Conservation (phyloP, 345 rosid genomes). For the Corchorus capsularis region DNA sequence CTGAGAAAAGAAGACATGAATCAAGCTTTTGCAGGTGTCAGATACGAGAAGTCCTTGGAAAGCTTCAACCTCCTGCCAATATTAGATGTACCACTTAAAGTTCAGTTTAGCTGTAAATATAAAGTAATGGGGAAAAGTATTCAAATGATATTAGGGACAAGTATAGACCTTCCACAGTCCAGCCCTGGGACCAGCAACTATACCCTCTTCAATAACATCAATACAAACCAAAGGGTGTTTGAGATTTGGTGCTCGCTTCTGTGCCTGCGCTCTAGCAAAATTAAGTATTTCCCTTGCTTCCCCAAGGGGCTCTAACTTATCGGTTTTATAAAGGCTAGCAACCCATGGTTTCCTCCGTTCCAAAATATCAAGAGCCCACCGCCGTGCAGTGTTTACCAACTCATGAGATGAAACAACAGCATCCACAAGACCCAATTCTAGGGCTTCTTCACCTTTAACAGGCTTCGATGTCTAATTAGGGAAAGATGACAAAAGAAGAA, state of each 20-base stretch:
- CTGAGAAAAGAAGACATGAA: conserved; percentile 86
- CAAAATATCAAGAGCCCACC: conserved; percentile 81
- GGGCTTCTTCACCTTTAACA: conserved; percentile 74
- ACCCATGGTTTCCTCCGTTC: conserved; percentile 84
- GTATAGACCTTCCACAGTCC: conserved; percentile 76
- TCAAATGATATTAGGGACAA: conserved; percentile 4
- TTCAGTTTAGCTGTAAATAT: conserved; percentile 10
- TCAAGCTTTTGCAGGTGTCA: conserved; percentile 80
- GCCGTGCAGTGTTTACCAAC: conserved; percentile 68
- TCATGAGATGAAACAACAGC: conserved; percentile 70
- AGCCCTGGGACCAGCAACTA: conserved; percentile 78
- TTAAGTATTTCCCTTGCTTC: conserved; percentile 89
- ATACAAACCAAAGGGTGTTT: conserved; percentile 88
- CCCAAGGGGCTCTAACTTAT: conserved; percentile 80
- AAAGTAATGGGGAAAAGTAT: conserved; percentile 17
- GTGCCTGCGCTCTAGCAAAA: conserved; percentile 75
- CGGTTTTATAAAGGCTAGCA: conserved; percentile 70
- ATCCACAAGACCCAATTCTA: conserved; percentile 75
- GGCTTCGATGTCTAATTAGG: conserved; percentile 73
- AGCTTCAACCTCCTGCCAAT: conserved; percentile 72
- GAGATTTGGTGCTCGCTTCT: conserved; percentile 77
- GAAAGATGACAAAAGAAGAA: conserved; percentile 3
- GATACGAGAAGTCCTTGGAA: conserved; percentile 56
- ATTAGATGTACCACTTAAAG: conserved; percentile 16
- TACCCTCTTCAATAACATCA: conserved; percentile 79